Percentiles rank a stretch among this genome's conserved stretches.
These are phyloP conservation scores for Daldinia eschscholtzii DNA, from an alignment of 2,329 filamentous ascomycete genomes.

Conservation along the genomic window DNA sequence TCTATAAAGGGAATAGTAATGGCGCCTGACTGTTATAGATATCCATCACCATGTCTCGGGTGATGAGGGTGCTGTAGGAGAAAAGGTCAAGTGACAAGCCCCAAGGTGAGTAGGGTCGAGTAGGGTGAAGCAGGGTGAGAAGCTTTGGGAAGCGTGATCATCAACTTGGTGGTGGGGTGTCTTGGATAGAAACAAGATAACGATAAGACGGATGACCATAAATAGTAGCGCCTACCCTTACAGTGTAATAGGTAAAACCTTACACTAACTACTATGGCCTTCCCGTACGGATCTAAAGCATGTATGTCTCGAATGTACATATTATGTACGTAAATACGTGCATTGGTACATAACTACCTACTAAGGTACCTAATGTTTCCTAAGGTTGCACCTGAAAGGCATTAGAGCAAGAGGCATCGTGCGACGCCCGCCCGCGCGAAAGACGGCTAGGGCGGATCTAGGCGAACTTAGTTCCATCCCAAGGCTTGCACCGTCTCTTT, in stretches of 20 bases:
- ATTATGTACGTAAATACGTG: slow-evolving; percentile 6
- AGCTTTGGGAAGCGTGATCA: slow-evolving; percentile 44
- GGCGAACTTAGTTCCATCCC: slow-evolving; percentile 28
- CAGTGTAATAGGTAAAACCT: background rate
- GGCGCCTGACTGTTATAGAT: slow-evolving; percentile 46
- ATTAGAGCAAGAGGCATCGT: slow-evolving; percentile 3
- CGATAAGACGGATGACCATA: slow-evolving; percentile 40
- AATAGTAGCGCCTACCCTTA: slow-evolving; percentile 28
- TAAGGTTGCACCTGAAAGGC: background rate
- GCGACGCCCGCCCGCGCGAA: slow-evolving; percentile 9
- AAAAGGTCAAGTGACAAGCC: slow-evolving; percentile 49
- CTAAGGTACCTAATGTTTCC: background rate
- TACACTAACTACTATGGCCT: background rate
- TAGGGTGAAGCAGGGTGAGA: slow-evolving; percentile 1
- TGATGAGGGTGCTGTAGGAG: slow-evolving; percentile 27
- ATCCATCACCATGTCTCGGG: slow-evolving; percentile 42
- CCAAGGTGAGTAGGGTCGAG: slow-evolving; percentile 35
- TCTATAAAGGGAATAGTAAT: slow-evolving; percentile 35
- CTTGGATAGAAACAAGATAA: slow-evolving; percentile 34
- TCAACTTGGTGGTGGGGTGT: slow-evolving; percentile 30
- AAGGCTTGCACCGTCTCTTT: slow-evolving; percentile 37
- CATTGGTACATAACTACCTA: background rate
- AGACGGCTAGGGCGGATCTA: slow-evolving; percentile 45
- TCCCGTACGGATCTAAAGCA: slow-evolving; percentile 10
- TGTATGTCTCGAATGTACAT: slow-evolving; percentile 13